phyloP scores from a whole-genome alignment of 169 alveolate species.

The Cryptosporidium baileyi region DNA sequence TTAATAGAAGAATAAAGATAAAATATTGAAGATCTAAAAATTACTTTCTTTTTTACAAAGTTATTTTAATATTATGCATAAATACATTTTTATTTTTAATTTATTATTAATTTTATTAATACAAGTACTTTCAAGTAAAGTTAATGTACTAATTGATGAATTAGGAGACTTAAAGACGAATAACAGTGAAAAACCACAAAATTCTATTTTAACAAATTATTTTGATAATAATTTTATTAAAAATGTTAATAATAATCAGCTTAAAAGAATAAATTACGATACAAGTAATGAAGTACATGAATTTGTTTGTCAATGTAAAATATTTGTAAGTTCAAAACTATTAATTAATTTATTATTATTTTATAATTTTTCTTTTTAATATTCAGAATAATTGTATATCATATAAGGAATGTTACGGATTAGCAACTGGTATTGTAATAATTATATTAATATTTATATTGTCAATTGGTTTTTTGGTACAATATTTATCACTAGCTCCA shows the following conservation, averaged over 20 bases:
- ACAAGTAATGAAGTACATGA: background rate
- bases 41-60: too few relatives aligned
- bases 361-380: too few relatives aligned
- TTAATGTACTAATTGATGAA: background rate
- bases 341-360: background rate
- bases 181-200: too few relatives aligned
- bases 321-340: background rate
- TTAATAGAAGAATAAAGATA: too few relatives aligned
- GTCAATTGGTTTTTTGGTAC: background rate
- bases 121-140: background rate
- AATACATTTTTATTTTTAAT: too few relatives aligned
- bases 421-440: background rate
- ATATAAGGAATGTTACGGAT: constrained; percentile 1
- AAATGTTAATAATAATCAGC: too few relatives aligned
- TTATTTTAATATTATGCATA: too few relatives aligned
- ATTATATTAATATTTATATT: background rate
- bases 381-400: background rate
- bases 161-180: background rate
- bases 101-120: background rate
- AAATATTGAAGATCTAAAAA: too few relatives aligned
- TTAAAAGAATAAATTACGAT: too few relatives aligned
- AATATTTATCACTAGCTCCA: constrained; percentile 13
- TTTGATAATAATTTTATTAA: too few relatives aligned
- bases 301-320: background rate
- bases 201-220: too few relatives aligned